These are phyloP conservation scores for Ceratobasidium sp. DNA, from an alignment of 1,284 basidiomycete genomes.

Conservation along the genomic window DNA sequence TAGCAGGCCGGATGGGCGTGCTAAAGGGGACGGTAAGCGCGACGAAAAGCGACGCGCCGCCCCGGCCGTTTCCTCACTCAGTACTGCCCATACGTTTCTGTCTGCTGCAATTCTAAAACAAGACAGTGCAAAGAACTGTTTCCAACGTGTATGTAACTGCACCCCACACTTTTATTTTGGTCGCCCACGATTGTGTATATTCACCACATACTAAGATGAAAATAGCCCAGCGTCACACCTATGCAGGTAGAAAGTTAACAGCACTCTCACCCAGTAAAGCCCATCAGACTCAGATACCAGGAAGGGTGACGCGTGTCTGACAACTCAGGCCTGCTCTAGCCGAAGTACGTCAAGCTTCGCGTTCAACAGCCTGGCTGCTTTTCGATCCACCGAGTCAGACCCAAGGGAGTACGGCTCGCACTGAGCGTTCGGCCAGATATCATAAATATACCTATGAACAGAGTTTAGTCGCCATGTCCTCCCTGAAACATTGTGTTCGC, in stretches of 20 bases:
- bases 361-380: conserved; percentile 7
- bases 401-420: background rate
- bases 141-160: too few species aligned
- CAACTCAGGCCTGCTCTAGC: background rate
- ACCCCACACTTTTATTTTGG: too few species aligned
- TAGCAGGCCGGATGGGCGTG: too few species aligned
- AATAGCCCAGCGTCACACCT: too few species aligned
- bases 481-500: background rate
- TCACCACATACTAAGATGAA: too few species aligned
- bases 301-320: background rate
- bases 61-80: too few species aligned
- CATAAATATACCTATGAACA: background rate
- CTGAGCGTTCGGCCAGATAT: background rate
- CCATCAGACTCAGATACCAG: background rate
- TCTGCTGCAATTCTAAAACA: too few species aligned
- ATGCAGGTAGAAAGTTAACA: background rate
- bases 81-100: too few species aligned
- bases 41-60: too few species aligned
- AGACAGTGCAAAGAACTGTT: too few species aligned
- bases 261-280: background rate
- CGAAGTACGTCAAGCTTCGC: background rate
- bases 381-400: conserved; percentile 5
- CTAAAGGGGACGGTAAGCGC: too few species aligned
- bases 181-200: too few species aligned
- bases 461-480: background rate